A percentile compares a stretch with the other conserved stretches of the same genome.
Evolutionary conservation across 768 basidiomycete genomes (phyloP).

Genomic region (Serpula lacrymans): DNA sequence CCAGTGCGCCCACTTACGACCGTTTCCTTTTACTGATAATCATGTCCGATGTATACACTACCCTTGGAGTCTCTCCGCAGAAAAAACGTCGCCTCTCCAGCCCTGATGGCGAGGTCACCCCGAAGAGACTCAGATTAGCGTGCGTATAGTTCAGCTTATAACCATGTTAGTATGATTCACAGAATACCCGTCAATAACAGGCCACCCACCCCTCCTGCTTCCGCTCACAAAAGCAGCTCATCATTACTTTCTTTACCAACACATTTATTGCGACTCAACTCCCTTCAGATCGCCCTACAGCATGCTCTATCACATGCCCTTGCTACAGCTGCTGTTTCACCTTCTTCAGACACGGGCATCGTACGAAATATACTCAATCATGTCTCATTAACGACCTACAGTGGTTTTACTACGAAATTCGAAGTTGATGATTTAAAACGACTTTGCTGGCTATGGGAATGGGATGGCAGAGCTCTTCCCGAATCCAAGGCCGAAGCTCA

Average conservation of each 20-base stretch:
- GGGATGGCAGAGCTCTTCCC: constrained; percentile 56
- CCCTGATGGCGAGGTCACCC: constrained; percentile 58
- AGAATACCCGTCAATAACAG: constrained; percentile 34
- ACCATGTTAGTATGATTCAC: constrained; percentile 4
- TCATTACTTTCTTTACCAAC: constrained; percentile 41
- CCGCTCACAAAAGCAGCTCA: constrained; percentile 33
- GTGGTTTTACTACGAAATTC: constrained; percentile 62
- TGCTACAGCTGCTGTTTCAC: constrained; percentile 77
- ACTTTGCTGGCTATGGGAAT: constrained; percentile 89
- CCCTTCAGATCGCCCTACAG: constrained; percentile 67
- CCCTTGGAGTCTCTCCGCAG: constrained; percentile 61
- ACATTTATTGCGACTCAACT: constrained; percentile 58
- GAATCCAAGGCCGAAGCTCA: constrained; percentile 6
- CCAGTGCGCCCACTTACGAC: constrained; percentile 10
- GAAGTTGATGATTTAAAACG: constrained; percentile 66
- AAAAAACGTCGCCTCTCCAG: constrained; percentile 61
- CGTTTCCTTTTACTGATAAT: constrained; percentile 8
- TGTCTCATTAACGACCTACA: constrained; percentile 63
- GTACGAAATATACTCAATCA: constrained; percentile 79
- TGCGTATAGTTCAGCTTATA: constrained; percentile 28
- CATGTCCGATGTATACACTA: constrained; percentile 62
- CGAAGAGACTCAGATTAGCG: constrained; percentile 65
- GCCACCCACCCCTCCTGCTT: constrained; percentile 57
- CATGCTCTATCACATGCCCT: constrained; percentile 84
- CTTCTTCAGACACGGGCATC: constrained; percentile 69